Conservation (phyloP, 1,139 yeast genomes). For the Hanseniaspora gamundiae region DNA sequence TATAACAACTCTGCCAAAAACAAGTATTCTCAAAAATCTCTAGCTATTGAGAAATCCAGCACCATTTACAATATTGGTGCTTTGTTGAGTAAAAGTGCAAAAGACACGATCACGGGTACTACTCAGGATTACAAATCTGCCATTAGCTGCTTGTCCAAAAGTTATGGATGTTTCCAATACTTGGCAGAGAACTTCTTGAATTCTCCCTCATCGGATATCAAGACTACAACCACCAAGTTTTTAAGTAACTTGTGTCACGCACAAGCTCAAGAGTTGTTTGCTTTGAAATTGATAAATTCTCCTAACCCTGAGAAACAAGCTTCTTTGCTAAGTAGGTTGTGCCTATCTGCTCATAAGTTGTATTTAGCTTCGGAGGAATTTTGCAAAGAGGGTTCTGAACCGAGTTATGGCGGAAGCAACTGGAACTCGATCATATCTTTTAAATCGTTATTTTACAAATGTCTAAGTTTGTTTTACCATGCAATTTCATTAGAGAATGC, state of each 20-base stretch:
- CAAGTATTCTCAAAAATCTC: constrained; percentile 45
- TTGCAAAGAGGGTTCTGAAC: constrained; percentile 34
- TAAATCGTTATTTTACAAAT: constrained; percentile 34
- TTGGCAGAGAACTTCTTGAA: constrained; percentile 75
- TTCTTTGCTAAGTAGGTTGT: constrained; percentile 60
- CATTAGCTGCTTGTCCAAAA: constrained; percentile 52
- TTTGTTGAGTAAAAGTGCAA: constrained; percentile 36
- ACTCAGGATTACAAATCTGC: constrained; percentile 45
- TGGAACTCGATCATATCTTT: constrained; percentile 34
- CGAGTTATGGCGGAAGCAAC: constrained; percentile 23
- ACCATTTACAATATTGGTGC: constrained; percentile 66
- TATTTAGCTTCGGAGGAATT: constrained; percentile 42
- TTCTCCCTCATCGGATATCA: constrained; percentile 76
- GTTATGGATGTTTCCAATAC: constrained; percentile 68
- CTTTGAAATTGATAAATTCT: constrained; percentile 46
- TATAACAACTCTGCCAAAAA: constrained; percentile 32
- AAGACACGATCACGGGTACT: constrained; percentile 29
- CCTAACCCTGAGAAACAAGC: constrained; percentile 33
- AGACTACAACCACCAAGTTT: constrained; percentile 56
- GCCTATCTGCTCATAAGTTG: constrained; percentile 45
- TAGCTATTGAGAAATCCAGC: constrained; percentile 87
- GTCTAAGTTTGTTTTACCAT: constrained; percentile 35
- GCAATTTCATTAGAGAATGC: constrained; percentile 28
- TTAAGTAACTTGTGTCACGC: constrained; percentile 60
- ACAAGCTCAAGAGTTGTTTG: constrained; percentile 80